These are phyloP conservation scores for Erythrobasidium yunnanense DNA, from an alignment of 768 basidiomycete genomes.

Conservation along the genomic window DNA sequence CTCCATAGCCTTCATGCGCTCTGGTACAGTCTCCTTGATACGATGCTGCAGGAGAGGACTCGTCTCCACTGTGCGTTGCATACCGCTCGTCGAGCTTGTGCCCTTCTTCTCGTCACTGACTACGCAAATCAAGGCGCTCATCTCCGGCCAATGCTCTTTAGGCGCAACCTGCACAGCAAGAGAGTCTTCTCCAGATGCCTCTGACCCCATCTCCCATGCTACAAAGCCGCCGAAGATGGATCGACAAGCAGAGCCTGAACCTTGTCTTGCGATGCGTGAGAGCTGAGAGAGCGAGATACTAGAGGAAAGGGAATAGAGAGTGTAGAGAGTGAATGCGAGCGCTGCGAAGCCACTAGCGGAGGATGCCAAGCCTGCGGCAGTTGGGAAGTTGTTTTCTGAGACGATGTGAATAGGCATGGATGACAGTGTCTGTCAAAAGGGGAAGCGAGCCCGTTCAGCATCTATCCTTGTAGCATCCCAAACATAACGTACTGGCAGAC, in stretches of 20 bases:
- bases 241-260: conserved; percentile 93
- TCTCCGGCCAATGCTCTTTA: conserved; percentile 78
- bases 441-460: not conserved
- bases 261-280: conserved; percentile 89
- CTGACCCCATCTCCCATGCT: conserved; percentile 73
- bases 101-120: conserved; percentile 94
- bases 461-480: not conserved
- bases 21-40: conserved; percentile 72
- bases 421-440: conserved; percentile 50
- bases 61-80: conserved; percentile 95
- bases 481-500: conserved; percentile 18
- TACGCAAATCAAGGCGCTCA: conserved; percentile 94
- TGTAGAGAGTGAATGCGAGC: conserved; percentile 74
- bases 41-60: conserved; percentile 77
- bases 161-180: conserved; percentile 78
- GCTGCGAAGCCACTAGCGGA: conserved; percentile 96
- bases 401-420: conserved; percentile 68
- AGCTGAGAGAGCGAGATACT: conserved; percentile 67
- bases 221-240: conserved; percentile 96
- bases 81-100: conserved; percentile 84
- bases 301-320: conserved; percentile 61
- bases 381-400: conserved; percentile 98
- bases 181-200: conserved; percentile 66
- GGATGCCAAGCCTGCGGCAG: conserved; percentile 92
- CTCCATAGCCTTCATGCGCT: conserved; percentile 70